Evolutionary conservation across 164 flowering plant genomes (phyloP).

Genomic region (Malania oleifera): DNA sequence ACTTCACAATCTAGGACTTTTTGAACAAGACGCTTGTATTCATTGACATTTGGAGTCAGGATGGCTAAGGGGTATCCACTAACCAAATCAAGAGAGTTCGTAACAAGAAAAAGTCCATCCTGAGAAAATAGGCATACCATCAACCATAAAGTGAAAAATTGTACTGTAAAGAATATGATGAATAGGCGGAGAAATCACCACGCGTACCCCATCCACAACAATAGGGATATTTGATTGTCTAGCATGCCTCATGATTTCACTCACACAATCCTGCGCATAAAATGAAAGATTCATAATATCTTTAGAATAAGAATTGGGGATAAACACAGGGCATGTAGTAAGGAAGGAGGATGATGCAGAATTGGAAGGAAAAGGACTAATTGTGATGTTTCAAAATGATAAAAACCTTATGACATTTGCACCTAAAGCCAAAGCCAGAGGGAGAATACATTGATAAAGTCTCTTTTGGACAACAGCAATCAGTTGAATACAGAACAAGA

Average conservation of each 20-base stretch:
- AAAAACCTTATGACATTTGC: not conserved
- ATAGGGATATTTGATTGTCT: conserved; percentile 70
- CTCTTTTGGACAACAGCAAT: no score
- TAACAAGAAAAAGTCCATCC: conserved; percentile 99
- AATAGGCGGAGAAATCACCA: not conserved
- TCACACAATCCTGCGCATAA: conserved; percentile 77
- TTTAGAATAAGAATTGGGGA: not conserved
- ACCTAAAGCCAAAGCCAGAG: not conserved
- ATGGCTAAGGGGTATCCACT: conserved; percentile 82
- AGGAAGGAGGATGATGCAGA: no score
- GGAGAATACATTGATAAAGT: no score
- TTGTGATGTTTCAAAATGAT: not conserved
- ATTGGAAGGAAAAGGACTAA: not conserved
- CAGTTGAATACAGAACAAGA: no score
- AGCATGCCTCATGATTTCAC: conserved; percentile 75
- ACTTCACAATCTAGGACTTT: conserved; percentile 75
- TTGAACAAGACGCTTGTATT: conserved; percentile 88
- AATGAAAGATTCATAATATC: not conserved
- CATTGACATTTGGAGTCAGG: conserved; percentile 94
- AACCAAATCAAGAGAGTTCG: conserved; percentile 70
- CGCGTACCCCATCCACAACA: conserved; percentile 89
- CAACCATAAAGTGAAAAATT: not conserved
- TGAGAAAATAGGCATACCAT: conserved; percentile 22
- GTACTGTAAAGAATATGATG: not conserved
- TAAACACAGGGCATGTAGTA: not conserved